These are phyloP conservation scores for Russula virescens DNA, from an alignment of 768 basidiomycete species.

Conservation along the genomic window DNA sequence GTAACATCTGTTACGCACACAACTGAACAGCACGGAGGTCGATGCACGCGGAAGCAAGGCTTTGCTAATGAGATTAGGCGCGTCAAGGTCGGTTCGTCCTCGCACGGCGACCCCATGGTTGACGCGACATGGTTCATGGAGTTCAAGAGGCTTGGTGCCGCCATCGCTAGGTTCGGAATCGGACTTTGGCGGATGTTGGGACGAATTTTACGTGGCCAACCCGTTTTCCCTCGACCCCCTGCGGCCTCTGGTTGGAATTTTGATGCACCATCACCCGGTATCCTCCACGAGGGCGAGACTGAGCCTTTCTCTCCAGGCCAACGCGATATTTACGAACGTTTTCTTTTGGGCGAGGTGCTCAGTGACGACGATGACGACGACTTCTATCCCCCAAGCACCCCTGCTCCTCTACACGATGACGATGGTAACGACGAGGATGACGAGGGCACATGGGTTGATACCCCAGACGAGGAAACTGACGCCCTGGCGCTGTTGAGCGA, in stretches of 20 bases:
- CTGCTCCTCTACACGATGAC: constrained; percentile 10
- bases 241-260: background rate
- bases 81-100: constrained; percentile 33
- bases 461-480: constrained; percentile 31
- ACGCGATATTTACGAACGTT: constrained; percentile 46
- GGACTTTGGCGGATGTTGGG: constrained; percentile 14
- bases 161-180: constrained; percentile 15
- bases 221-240: constrained; percentile 2
- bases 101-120: constrained; percentile 36
- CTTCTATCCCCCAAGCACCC: constrained; percentile 25
- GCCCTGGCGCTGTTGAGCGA: constrained; percentile 49
- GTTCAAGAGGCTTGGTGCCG: constrained; percentile 25
- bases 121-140: constrained; percentile 40
- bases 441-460: background rate
- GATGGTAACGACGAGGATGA: constrained; percentile 32
- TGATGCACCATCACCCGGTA: background rate
- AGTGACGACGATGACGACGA: constrained; percentile 46
- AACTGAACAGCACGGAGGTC: constrained; percentile 28
- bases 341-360: constrained; percentile 53
- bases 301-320: constrained; percentile 28
- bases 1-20: constrained; percentile 35
- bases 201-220: constrained; percentile 17
- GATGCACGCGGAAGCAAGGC: constrained; percentile 32
- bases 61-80: constrained; percentile 48
- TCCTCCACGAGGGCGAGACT: constrained; percentile 16